Base-by-base conservation (phyloP, 2,329 filamentous ascomycete genomes). In the Fusarium palustre region DNA sequence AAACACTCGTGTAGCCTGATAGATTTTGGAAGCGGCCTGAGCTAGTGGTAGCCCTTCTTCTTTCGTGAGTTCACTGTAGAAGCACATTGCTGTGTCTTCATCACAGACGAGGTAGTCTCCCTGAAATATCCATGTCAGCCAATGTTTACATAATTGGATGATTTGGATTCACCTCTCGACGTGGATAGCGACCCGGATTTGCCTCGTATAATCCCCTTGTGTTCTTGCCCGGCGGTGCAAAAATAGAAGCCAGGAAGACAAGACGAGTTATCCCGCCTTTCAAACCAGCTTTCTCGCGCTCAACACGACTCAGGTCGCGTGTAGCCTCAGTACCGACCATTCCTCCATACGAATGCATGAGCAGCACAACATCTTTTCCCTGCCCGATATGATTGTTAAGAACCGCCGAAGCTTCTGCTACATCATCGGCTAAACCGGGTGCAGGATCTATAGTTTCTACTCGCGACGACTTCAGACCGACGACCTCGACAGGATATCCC, bases 291-390 rank as follows among this genome's bases (percentile, higher is more conserved):
- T 52, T 52, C 9, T 59, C 52, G 2, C 59, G 15, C 15, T 64
- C 59, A 4, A 12, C 2, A 1, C 45, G 30, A 15, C 59, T 42
- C 9, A 64, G 3, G 1, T 59, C 34, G 2, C 45, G 39, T 5
- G 43, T 59, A 6, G 59, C 61, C 31, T 64, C 59, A 1, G 59
- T 64, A 1, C 61, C 59, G 0, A 58, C 59, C 52, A 64, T 64
- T 0, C 61, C 61, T 3, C 61, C 61, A 34, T 64, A 64, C 0
- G 59, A 64, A n/a, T 64, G 59, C 59, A 64, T 64, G 2, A 64
- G 61, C 6, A 64, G 3, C 7, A 64, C 52, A 4, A 64, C 30
- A 11, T 64, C 39, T 0, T 52, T 50, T 2, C 52, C 52, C 8
- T 42, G 24, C 3, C 46, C n/a, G 5, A 64, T 33, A 15, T 64